Conservation (phyloP, 768 basidiomycete species). For the Calocera viscosa region DNA sequence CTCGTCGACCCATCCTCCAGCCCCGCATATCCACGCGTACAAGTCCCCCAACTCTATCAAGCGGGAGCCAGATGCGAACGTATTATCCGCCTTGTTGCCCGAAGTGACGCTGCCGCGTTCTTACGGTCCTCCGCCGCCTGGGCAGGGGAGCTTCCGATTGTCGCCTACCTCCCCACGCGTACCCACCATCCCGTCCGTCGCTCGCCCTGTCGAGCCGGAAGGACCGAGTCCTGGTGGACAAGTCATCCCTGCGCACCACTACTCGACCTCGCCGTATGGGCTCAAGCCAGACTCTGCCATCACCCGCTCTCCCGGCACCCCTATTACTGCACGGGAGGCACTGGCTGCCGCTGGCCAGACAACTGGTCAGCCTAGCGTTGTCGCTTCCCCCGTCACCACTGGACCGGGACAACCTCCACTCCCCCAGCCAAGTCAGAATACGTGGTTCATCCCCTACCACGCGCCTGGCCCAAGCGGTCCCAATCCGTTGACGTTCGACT, state of each 20-base stretch:
- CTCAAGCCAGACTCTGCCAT: background rate
- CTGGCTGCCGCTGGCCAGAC: background rate
- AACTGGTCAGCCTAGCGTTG: background rate
- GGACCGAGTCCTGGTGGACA: background rate
- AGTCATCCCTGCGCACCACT: background rate
- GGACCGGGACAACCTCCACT: background rate
- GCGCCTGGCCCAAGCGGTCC: slow-evolving; percentile 1
- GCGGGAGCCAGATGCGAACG: background rate
- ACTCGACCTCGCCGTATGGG: background rate
- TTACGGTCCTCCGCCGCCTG: background rate
- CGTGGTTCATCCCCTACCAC: slow-evolving; percentile 8
- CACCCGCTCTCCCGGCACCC: background rate
- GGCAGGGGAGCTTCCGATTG: background rate
- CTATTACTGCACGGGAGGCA: background rate
- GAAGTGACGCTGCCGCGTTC: background rate
- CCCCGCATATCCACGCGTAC: background rate
- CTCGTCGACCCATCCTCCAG: background rate
- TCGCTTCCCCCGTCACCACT: background rate
- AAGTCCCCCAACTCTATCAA: background rate
- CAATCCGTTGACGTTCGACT: background rate
- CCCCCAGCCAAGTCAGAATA: background rate
- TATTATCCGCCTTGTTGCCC: background rate
- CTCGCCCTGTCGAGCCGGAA: slow-evolving; percentile 4
- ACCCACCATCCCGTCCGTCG: background rate
- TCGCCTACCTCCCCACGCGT: background rate